Evolutionary conservation across 495 filamentous ascomycete species (phyloP), one percentile per base, ranked within the genome.

Genomic region (Aspergillus diversus): DNA sequence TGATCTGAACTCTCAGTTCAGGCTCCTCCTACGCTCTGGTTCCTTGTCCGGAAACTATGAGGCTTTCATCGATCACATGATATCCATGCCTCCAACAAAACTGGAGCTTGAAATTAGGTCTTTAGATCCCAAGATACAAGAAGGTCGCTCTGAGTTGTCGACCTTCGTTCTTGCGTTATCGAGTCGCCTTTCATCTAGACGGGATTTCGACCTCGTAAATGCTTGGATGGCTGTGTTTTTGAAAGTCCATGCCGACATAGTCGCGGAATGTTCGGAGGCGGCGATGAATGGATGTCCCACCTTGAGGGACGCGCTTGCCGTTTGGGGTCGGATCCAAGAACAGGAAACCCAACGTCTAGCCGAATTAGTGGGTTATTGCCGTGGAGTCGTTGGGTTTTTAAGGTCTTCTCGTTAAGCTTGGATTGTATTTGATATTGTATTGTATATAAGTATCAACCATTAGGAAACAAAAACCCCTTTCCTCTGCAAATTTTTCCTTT

Each of bases 151-250:
- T 32, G 90, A 93, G 65, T 71, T 92, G 33, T 72, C 77, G 3
- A 80, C 83, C 52, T 97, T 99, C 67, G 86, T 98, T 37, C 58
- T 73, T 8, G 91, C 92, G 5, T 76, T 99, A 50, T 93, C 90
- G 0, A 77, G 75, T 60, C 82, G 89, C 15, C 77, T 98, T 32
- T 74, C 76, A 17, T 77, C 82, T 46, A 84, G 84, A 59, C 83
- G 81, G 48, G 95, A 99, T 77, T 99, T 93, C 73, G 95, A 99
- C 71, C 82, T 99, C 52, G 88, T 91, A 46, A 92, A 97, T 76
- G 92, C 92, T 9, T 99, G 96, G 95, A 97, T 99, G 90, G 86
- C 87, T 15, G 93, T 97, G 0, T 95, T 97, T 67, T 67, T 99
- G 58, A 84, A 88, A 54, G 72, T 94, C 39, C 92, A 97, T 75